Base-by-base conservation (phyloP, 768 basidiomycete species). In the Leccinum pellstonianum region DNA sequence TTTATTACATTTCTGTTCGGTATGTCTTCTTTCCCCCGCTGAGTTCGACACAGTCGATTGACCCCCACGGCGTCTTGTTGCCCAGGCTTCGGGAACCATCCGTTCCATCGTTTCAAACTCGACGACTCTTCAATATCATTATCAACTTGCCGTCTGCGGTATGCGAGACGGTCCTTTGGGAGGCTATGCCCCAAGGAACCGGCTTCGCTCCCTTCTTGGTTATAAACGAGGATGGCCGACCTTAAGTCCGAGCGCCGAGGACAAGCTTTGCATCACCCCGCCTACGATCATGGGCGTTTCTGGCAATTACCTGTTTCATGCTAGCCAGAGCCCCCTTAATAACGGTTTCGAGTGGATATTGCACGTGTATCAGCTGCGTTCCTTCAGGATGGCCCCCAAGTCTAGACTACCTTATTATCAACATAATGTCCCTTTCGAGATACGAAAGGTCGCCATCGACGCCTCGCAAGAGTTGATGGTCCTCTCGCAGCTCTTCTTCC, bases 201-300 rank as follows among this genome's bases (percentile, higher is more conserved):
- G 70, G 53, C 72, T 75, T 58, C 67, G 69, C 55, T 61, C 68
- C 37, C 67, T 73, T 55, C 72, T 73, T 33, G 57, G 62, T 8
- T 59, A 73, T 31, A 75, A 73, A 56, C 67, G 70, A 62, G 72
- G 73, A 48, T 73, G 72, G 72, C 64, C 74, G 25, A 70, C 72
- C 14, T 63, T 73, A 62, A 68, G 63, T 64, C 71, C 68, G 64
- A 63, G 62, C 21, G 59, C 67, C 38, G 73, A 74, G 55, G 72
- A 73, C 68, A 74, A 38, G 53, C 67, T 73, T 58, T 57, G 56
- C 35, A 73, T 75, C 37, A 59, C 64, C 21, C 72, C 72, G 12
- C 72, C 72, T 52, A 73, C 70, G 52, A 75, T 73, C 57, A 66
- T 73, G 29, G 72, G 72, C 31, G 67, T 73, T 47, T 69, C 72